These are phyloP conservation scores for Scedosporium aurantiacum DNA, from an alignment of 2,329 filamentous ascomycete genomes.

Conservation along the genomic window DNA sequence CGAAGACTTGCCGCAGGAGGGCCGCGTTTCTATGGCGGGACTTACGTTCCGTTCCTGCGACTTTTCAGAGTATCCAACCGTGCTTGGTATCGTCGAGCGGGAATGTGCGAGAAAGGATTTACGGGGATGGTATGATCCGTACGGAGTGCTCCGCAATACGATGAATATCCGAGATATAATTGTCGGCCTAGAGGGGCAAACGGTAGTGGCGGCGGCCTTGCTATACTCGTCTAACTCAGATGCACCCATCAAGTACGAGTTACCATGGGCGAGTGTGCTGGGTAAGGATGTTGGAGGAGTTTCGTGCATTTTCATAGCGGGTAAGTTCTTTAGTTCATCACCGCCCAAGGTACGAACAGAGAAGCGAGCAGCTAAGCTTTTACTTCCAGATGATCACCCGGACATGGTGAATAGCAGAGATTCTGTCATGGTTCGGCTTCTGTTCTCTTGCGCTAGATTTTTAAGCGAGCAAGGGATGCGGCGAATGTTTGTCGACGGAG, in stretches of 20 bases:
- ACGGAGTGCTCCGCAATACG: conserved; percentile 37
- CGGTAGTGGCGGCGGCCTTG: conserved; percentile 41
- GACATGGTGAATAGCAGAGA: conserved; percentile 33
- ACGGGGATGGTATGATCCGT: conserved; percentile 51
- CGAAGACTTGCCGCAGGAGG: conserved; percentile 30
- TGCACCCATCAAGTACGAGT: conserved; percentile 34
- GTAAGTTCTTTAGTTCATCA: conserved; percentile 25
- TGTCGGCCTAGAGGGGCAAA: conserved; percentile 36
- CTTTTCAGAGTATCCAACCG: conserved; percentile 31
- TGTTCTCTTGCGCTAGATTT: conserved; percentile 39
- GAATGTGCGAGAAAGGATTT: conserved; percentile 34
- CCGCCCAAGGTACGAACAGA: neutral
- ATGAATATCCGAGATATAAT: conserved; percentile 40
- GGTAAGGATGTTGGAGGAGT: conserved; percentile 43
- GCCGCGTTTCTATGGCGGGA: conserved; percentile 26
- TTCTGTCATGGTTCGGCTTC: conserved; percentile 38
- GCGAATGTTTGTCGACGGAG: conserved; percentile 43
- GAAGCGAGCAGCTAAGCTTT: neutral
- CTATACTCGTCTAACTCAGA: conserved; percentile 38
- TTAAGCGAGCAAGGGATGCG: conserved; percentile 39
- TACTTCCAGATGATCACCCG: conserved; percentile 28
- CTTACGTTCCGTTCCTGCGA: conserved; percentile 34
- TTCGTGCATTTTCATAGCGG: conserved; percentile 48
- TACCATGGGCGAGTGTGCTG: conserved; percentile 44
- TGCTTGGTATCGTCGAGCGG: conserved; percentile 38